Evolutionary conservation across 768 basidiomycete genomes (phyloP).

Genomic region (Infundibulicybe gibba): DNA sequence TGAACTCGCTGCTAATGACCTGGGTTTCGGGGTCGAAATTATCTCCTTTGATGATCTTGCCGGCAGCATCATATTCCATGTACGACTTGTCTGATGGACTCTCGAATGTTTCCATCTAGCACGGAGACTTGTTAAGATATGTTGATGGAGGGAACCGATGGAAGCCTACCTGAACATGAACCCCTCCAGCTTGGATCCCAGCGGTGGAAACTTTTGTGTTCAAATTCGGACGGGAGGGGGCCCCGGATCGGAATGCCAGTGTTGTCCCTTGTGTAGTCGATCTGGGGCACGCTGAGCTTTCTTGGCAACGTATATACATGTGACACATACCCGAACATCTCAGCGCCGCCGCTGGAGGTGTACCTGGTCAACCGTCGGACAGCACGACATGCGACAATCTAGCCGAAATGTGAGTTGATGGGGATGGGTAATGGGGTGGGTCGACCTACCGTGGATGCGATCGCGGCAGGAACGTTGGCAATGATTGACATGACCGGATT

Average conservation of each 20-base stretch:
- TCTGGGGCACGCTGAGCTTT: conserved; percentile 6
- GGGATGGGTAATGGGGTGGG: neutral
- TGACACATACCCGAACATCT: conserved; percentile 49
- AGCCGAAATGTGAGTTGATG: conserved; percentile 1
- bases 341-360: conserved; percentile 39
- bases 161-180: conserved; percentile 54
- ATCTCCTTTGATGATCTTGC: conserved; percentile 41
- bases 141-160: neutral
- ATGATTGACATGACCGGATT: conserved; percentile 75
- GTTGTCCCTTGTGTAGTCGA: conserved; percentile 49
- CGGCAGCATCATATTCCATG: conserved; percentile 54
- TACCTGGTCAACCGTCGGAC: conserved; percentile 68
- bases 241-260: conserved; percentile 53
- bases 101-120: conserved; percentile 66
- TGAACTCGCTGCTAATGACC: conserved; percentile 58
- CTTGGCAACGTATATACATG: neutral
- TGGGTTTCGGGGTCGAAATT: conserved; percentile 59
- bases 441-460: conserved; percentile 54
- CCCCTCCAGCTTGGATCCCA: conserved; percentile 37
- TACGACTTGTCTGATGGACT: conserved; percentile 39
- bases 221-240: conserved; percentile 27
- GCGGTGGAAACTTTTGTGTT: conserved; percentile 26
- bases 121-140: conserved; percentile 1
- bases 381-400: conserved; percentile 61
- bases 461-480: conserved; percentile 69